A percentile compares a stretch with the other conserved stretches of the same genome.
phyloP scores from a whole-genome alignment of 75 land plant genomes.

The Selaginella tamariscina region DNA sequence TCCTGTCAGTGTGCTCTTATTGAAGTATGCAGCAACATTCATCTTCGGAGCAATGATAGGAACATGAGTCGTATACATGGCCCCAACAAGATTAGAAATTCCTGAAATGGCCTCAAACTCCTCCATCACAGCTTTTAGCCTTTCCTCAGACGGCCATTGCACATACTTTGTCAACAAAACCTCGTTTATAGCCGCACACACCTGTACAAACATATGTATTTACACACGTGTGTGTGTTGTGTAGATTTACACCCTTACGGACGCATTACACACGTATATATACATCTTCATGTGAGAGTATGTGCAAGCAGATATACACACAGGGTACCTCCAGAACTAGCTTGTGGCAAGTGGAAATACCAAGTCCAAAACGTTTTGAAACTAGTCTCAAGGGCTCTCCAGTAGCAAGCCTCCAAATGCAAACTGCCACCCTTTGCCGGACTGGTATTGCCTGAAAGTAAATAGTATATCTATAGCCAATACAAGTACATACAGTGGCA shows the following conservation, averaged over 20 bases:
- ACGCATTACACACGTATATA: too few relatives aligned
- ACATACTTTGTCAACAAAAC: conserved; percentile 78
- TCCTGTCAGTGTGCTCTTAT: conserved; percentile 87
- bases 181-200: conserved; percentile 73
- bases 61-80: conserved; percentile 91
- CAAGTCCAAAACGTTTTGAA: conserved; percentile 79
- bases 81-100: conserved; percentile 66
- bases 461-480: too few relatives aligned
- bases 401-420: conserved; percentile 92
- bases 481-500: too few relatives aligned
- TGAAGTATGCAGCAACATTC: conserved; percentile 82
- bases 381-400: conserved; percentile 91
- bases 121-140: conserved; percentile 25
- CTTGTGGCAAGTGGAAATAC: conserved; percentile 97
- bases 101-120: conserved; percentile 68
- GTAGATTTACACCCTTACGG: too few relatives aligned
- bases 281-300: too few relatives aligned
- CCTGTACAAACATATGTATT: too few relatives aligned
- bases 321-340: conserved; percentile 84
- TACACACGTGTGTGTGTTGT: too few relatives aligned
- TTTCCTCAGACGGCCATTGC: conserved; percentile 64
- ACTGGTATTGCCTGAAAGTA: conserved; percentile 82
- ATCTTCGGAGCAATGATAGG: conserved; percentile 94
- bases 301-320: too few relatives aligned
- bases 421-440: conserved; percentile 78